Conservation (phyloP, 2,329 filamentous ascomycete genomes). For the Fusarium caatingaense region DNA sequence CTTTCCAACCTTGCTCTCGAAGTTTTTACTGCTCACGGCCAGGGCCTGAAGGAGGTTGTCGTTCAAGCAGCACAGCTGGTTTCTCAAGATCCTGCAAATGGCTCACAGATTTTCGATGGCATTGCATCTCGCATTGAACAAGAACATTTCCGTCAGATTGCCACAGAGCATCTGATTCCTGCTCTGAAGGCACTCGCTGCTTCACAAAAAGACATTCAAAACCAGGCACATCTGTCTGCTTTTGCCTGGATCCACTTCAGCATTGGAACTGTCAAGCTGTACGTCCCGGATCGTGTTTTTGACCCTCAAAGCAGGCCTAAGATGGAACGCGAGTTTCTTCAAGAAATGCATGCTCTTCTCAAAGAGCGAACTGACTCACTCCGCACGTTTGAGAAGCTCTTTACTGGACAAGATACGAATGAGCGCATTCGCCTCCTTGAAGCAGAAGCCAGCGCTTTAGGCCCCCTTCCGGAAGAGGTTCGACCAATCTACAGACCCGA, state of each 20-base stretch:
- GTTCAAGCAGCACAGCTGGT: constrained; percentile 44
- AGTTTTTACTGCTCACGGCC: constrained; percentile 55
- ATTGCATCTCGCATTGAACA: constrained; percentile 45
- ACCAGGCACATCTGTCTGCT: constrained; percentile 51
- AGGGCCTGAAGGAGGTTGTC: constrained; percentile 47
- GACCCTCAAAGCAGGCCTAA: constrained; percentile 78
- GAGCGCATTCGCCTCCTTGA: constrained; percentile 73
- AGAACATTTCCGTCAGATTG: constrained; percentile 53
- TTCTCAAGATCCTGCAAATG: constrained; percentile 9
- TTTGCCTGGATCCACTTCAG: constrained; percentile 82
- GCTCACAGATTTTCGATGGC: constrained; percentile 34
- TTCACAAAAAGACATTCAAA: constrained; percentile 29
- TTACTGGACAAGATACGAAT: constrained; percentile 76
- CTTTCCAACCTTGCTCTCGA: constrained; percentile 60
- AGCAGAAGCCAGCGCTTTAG: constrained; percentile 71
- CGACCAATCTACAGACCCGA: constrained; percentile 77
- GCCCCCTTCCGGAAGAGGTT: constrained; percentile 72
- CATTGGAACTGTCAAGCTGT: constrained; percentile 78
- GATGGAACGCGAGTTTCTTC: constrained; percentile 71
- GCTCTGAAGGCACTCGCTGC: constrained; percentile 58
- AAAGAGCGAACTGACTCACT: constrained; percentile 69
- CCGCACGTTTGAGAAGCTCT: constrained; percentile 71
- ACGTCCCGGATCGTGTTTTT: constrained; percentile 86
- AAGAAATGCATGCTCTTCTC: constrained; percentile 67
- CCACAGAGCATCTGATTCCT: constrained; percentile 58